These are phyloP conservation scores for Aaosphaeria arxii DNA, from an alignment of 2,329 filamentous ascomycete species.

Conservation along the genomic window DNA sequence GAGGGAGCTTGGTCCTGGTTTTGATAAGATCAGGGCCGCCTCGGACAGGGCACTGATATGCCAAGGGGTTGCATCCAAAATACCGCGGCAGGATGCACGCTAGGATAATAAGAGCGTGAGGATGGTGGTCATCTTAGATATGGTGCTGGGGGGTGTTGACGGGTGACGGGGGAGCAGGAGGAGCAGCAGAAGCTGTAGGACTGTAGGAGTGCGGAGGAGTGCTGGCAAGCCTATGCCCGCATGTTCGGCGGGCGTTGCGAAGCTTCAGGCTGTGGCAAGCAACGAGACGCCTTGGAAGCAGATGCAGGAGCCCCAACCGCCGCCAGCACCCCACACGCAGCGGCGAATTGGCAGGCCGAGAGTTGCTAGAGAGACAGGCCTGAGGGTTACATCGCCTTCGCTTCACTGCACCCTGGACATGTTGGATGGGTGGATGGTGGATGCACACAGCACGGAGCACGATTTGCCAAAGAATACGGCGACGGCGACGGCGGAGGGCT, in stretches of 20 bases:
- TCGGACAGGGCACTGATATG: constrained; percentile 18
- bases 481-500: constrained; percentile 24
- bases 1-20: constrained; percentile 31
- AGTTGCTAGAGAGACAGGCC: constrained; percentile 9
- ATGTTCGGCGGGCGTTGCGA: constrained; percentile 31
- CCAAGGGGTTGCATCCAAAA: constrained; percentile 27
- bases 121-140: constrained; percentile 8
- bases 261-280: constrained; percentile 32
- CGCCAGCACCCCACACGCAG: constrained; percentile 28
- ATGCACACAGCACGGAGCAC: constrained; percentile 23
- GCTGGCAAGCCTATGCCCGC: constrained; percentile 29
- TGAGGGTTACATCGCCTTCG: constrained; percentile 36
- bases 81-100: constrained; percentile 20
- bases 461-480: constrained; percentile 1
- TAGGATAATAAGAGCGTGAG: constrained; percentile 20
- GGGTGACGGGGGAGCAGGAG: constrained; percentile 8
- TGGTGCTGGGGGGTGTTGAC: too few relatives aligned
- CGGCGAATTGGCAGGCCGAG: constrained; percentile 30
- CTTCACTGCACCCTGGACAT: constrained; percentile 14
- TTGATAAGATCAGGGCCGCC: constrained; percentile 34
- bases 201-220: constrained; percentile 12
- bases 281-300: constrained; percentile 11
- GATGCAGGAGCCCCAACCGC: constrained; percentile 18
- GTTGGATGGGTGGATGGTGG: constrained; percentile 5
- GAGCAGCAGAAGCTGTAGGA: constrained; percentile 2